Percentiles rank a stretch among this genome's conserved stretches.
These are phyloP conservation scores for Rhodotorula sp. DNA, from an alignment of 1,284 basidiomycete species.

Conservation along the genomic window DNA sequence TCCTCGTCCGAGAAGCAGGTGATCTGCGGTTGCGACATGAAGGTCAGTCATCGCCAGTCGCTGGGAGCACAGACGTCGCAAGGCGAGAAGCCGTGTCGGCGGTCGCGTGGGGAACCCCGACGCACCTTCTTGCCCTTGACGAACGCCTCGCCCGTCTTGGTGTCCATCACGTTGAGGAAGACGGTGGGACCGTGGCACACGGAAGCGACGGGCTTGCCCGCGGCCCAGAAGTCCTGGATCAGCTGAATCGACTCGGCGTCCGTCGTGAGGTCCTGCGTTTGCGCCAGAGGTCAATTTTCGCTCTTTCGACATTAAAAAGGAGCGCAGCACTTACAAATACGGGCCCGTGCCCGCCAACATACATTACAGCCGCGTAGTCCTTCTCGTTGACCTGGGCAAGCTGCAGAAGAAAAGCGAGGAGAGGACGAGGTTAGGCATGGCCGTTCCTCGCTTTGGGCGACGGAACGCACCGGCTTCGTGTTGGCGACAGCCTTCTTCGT, in stretches of 20 bases:
- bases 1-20: conserved; percentile 74
- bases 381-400: conserved; percentile 62
- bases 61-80: neutral
- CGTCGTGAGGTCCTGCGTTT: conserved; percentile 59
- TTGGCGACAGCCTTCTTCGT: conserved; percentile 63
- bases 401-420: conserved; percentile 10
- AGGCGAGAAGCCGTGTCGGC: neutral
- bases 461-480: conserved; percentile 56
- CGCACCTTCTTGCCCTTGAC: conserved; percentile 57
- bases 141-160: conserved; percentile 61
- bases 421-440: neutral
- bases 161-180: conserved; percentile 59
- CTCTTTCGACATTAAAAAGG: too few relatives aligned
- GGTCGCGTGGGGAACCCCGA: too few relatives aligned
- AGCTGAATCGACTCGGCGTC: conserved; percentile 63
- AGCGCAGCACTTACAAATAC: neutral
- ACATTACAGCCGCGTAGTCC: conserved; percentile 74
- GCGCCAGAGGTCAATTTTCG: neutral
- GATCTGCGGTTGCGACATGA: conserved; percentile 49
- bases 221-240: conserved; percentile 60
- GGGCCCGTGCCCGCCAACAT: conserved; percentile 63
- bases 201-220: conserved; percentile 62
- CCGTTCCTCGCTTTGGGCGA: neutral
- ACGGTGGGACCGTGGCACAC: conserved; percentile 65
- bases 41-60: neutral